Base-by-base conservation (phyloP, 164 flowering plant species). In the Magnolia officinalis region DNA sequence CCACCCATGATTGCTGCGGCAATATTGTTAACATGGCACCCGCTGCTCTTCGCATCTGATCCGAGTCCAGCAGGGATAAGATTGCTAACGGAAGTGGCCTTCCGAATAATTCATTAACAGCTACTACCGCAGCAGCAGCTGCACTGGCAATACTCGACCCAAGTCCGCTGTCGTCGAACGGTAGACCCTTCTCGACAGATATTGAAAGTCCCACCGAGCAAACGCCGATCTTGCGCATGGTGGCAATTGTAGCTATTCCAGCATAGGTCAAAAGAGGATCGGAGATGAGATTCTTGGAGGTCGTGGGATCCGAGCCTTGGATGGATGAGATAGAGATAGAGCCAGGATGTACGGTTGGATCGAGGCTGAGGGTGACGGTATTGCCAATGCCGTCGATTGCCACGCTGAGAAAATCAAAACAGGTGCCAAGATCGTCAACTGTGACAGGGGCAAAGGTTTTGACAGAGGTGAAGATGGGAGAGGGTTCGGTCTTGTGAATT, bases 391-490 rank as follows among this genome's bases (percentile, higher is more conserved):
- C 97, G 50, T 92, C 97, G 50, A 95, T 92, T 51, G 99, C 97
- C 81, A 92, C 88, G 63, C 99, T 98, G 21, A 95, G 90, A 86
- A 92, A 92, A 78, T 95, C 99, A 71, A 92, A 95, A n/a, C 98
- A 92, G 0, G 98, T 97, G 58, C 99, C 99, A 65, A 95, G 91
- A 78, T 95, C 93, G 55, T 98, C 98, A 6, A 95, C 84, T 13
- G 99, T 95, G 50, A 98, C 99, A 0, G 98, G 99, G 1, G 99
- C 98, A 80, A 95, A 95, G 55, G 98, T 49, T 72, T 77, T 84
- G 75, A 95, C 92, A 71, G 97, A 87, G 74, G 91, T 71, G 87
- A 82, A 88, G 37, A 89, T 77, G 26, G 97, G 97, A 76, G 82
- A 76, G 61, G 67, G 67, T 24, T 89, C 92, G 52, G 84, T 6